A percentile compares a stretch with the other conserved stretches of the same genome.
Conservation (phyloP, 768 basidiomycete species). For the Tulasnella sp. region DNA sequence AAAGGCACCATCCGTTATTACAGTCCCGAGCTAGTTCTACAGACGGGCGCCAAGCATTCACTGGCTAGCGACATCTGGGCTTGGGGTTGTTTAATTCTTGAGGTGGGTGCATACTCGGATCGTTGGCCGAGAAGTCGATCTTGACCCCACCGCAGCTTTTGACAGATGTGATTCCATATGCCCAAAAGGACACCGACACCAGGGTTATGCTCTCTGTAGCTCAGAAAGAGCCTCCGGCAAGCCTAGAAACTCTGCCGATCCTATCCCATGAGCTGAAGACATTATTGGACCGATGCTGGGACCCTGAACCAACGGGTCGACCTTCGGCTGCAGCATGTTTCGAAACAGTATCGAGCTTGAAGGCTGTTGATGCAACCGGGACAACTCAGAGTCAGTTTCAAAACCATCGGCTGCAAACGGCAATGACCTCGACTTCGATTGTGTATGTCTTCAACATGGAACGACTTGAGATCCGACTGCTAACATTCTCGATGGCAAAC, state of each 20-base stretch:
- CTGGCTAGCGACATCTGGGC: constrained; percentile 14
- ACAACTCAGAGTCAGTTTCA: too few species aligned
- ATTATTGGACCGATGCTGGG: neutral
- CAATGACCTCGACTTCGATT: too few species aligned
- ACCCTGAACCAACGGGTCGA: neutral
- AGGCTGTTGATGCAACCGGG: too few species aligned
- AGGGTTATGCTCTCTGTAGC: neutral
- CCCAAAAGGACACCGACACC: neutral
- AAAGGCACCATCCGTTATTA: constrained; percentile 8
- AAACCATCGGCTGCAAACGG: too few species aligned
- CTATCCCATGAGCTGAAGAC: neutral
- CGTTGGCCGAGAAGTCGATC: neutral
- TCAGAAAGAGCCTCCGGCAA: neutral
- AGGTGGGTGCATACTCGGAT: neutral
- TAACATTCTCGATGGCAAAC: too few species aligned
- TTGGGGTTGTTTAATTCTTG: constrained; percentile 1
- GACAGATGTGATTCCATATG: neutral
- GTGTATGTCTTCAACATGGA: too few species aligned
- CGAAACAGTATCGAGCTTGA: neutral
- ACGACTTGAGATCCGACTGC: too few species aligned
- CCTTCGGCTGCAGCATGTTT: neutral
- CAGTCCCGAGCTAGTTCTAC: neutral
- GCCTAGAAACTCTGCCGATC: neutral
- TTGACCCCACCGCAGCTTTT: neutral
- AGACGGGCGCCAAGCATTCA: neutral